Base-by-base conservation (phyloP, 768 basidiomycete genomes). In the Scleroderma bovista region DNA sequence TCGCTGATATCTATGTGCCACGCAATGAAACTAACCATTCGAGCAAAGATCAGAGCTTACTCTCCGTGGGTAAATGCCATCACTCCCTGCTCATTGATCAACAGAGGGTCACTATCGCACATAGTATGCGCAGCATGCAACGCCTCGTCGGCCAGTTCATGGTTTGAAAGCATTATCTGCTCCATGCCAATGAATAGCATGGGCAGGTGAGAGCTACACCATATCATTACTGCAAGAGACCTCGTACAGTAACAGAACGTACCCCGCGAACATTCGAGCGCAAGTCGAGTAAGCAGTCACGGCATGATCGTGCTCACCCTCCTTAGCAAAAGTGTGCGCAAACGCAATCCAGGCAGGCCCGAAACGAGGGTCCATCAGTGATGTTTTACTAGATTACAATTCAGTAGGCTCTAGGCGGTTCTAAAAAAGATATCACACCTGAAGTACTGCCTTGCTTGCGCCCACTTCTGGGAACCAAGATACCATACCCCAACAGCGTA, bases 401-500 rank as follows among this genome's bases (percentile, higher is more conserved):
- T 63, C 44, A 59, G 48, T 48, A 33, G 16, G 9, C 20, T 12
- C 10, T 19, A 20, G 15, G 29, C 24, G 0, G 19, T 22, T 19
- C 29, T 31, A 20, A 15, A 9, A n/a, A 22, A 4, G 31, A n/a
- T 9, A 52, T 75, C 42, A 50, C n/a, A 92, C 93, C 93, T 95
- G 65, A 98, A 95, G 63, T 94, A 98, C 56, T 94, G 84, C 57
- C 95, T 74, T 3, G 94, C 92, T 58, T 95, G 90, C 11, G 83
- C 73, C 87, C 89, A 99, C 60, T 94, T 90, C 45, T 80, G 79
- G 24, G 83, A 81, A 29, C 84, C 80, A 49, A 95, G 79, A 69
- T 99, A 98, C 89, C 94, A 99, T 19, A 97, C 83, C 0, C 94
- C 96, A 20, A 98, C 96, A 4, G 96, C 92, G 68, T 98, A 99